phyloP scores from a whole-genome alignment of 768 basidiomycete species.

The Pulveroboletus sp. region DNA sequence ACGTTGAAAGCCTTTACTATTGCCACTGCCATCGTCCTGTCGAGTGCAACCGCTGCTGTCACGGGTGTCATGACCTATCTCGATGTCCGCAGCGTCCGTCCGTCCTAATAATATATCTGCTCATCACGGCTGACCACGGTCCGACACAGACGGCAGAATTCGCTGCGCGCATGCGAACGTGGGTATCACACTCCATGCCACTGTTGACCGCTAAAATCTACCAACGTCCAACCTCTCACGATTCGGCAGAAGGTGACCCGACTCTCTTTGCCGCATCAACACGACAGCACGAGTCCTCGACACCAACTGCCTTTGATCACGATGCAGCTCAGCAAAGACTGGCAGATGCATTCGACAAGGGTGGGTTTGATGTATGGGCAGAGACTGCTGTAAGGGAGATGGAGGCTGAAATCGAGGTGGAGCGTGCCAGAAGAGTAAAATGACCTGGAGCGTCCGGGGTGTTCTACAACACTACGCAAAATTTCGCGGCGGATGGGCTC shows the following conservation, averaged over 20 bases:
- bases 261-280: not conserved
- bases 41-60: slow-evolving; percentile 41
- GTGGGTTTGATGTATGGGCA: slow-evolving; percentile 54
- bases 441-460: not conserved
- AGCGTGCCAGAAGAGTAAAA: slow-evolving; percentile 32
- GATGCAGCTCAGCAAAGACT: slow-evolving; percentile 50
- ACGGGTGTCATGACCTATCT: slow-evolving; percentile 48
- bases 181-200: slow-evolving; percentile 45
- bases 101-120: not conserved
- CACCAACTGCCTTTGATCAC: slow-evolving; percentile 13
- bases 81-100: slow-evolving; percentile 49
- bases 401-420: slow-evolving; percentile 52
- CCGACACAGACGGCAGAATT: slow-evolving; percentile 51
- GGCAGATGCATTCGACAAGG: slow-evolving; percentile 50
- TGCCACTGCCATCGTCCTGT: slow-evolving; percentile 55
- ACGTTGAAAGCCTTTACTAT: slow-evolving; percentile 61
- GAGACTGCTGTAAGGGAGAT: slow-evolving; percentile 50
- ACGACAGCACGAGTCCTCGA: not conserved
- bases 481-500: not conserved
- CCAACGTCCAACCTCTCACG: slow-evolving; percentile 33
- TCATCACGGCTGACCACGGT: not conserved
- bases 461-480: not conserved
- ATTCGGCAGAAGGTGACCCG: slow-evolving; percentile 3
- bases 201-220: slow-evolving; percentile 49
- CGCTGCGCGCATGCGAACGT: slow-evolving; percentile 48